Base-by-base conservation (phyloP, 148 eudicot species). In the Rhododendron henanense region DNA sequence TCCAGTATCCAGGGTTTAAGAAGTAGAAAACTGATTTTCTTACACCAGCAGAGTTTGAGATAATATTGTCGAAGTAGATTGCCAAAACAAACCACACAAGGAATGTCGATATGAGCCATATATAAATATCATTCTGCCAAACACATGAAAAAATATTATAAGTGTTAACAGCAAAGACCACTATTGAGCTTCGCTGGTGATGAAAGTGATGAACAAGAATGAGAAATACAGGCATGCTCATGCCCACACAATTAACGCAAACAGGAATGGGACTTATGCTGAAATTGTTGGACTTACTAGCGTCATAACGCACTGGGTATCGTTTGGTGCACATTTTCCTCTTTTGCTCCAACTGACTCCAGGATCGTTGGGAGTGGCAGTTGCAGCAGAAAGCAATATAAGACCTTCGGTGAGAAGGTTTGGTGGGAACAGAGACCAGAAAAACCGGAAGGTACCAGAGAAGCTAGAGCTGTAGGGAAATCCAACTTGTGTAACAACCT, bases 11-110 rank as follows among this genome's bases (percentile, higher is more conserved):
- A 78, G 95, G 98, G 83, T 87, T 93, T 76, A 97, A 59, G 85
- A 94, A 95, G 90, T 97, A 97, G 84, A 92, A 85, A 39, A 87
- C 47, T 11, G 98, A 89, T 86, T 97, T 97, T 83, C 98, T 91
- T 79, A 95, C 96, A 83, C 99, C 98, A 88, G 92, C 90, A 59
- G 94, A 85, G 88, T 95, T 94, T 37, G 98, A 95, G 51, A 95
- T 78, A 81, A 95, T 93, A 86, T 97, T 95, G 90, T 95, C 98
- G 18, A 97, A 93, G 93, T 97, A 97, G 82, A 97, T 91, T 77
- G 99, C 98, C 91, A 97, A 89, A 78, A 90, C 81, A 84, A 93
- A 90, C 98, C 97, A 95, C 82, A 87, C 65, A 63, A 88, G 33
- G 82, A 90, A 96, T 25, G 94, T 89, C 23, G 87, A 84, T 71